Base-by-base conservation (phyloP, 805 yeast species). In the Candida maris region DNA sequence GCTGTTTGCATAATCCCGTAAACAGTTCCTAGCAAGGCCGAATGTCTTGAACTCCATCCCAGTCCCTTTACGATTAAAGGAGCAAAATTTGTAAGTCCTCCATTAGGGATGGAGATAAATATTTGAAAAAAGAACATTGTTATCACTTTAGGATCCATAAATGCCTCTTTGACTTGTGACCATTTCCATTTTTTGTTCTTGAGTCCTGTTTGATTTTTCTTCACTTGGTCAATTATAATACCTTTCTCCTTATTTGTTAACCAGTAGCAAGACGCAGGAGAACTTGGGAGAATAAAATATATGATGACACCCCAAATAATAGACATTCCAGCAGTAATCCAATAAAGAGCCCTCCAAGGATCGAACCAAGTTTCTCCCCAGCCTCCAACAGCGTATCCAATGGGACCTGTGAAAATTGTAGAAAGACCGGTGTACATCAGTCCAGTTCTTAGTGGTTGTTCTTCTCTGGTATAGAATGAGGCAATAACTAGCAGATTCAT, bases 271-370 rank as follows among this genome's bases (percentile, higher is more conserved):
- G 59, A 59, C 6, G 65, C 61, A 27, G 86, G 85, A 15, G 83
- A 39, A 77, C 56, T 58, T 71, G 77, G 47, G 67, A 53, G 34
- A 54, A 59, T 44, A 75, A 67, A 20, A 64, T 42, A 45, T 23
- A 51, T 45, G n/a, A 49, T 41, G 5, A 70, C 37, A 4, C 83
- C 84, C 27, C 77, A 54, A 7, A 70, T 49, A 5, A 78, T 57
- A 4, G 85, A 78, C 48, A 75, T 65, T 8, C 67, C 57, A 17
- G 89, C 91, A 28, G 76, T 70, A 25, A 79, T 65, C 40, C 81
- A 58, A 52, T 73, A 81, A 8, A 79, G 57, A 7, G 75, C 59
- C 49, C 74, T 75, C 88, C 88, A 82, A 3, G 80, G 68, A 3
- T 57, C 64, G 12, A 77, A 59, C 30, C 63, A 72, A 14, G 55